Evolutionary conservation across 1,139 yeast genomes (phyloP), one percentile per base, ranked within the genome.

Genomic region (Blastobotrys serpentis): DNA sequence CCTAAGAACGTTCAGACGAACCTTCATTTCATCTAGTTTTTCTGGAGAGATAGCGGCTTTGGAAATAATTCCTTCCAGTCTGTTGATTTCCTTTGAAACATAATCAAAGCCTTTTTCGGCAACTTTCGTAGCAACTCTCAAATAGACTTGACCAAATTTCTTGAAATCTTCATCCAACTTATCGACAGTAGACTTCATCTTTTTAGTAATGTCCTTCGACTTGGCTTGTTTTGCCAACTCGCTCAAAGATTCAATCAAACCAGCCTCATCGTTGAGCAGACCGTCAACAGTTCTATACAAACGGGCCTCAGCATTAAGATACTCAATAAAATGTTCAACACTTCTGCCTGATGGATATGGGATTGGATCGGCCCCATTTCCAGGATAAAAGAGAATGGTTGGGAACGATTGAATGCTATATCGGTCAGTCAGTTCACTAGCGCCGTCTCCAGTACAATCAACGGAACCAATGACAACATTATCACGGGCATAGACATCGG

Each of bases 201-300:
- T 56, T 44, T 45, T 52, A 25, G 48, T 52, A 21, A 46, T 42
- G 37, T 49, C 40, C 39, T 44, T 34, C 45, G 47, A 29, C 46
- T 50, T 21, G 43, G 52, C 47, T 11, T 53, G 51, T 32, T 51
- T 52, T 10, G 55, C 54, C 38, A 70, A 51, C 1, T 57, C 56
- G 49, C 79, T 80, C 29, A 81, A 52, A 2, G 67, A 70, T 1
- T 61, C 58, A 29, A 81, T 66, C 45, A 78, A 68, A 17, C 95
- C 95, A 7, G 87, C 89, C 7, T 58, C 56, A 1, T 61, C 62
- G 43, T 65, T 63, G 43, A 86, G 69, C 1, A 68, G 61, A 3
- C 95, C 95, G 37, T 74, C 75, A 1, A 59, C 49, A 26, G 70
- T 68, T 57, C 96, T 75, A 54, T 68, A 67, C n/a, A 81, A 71